Conservation (phyloP, 2,329 filamentous ascomycete species). For the Calonectria leucothoes region DNA sequence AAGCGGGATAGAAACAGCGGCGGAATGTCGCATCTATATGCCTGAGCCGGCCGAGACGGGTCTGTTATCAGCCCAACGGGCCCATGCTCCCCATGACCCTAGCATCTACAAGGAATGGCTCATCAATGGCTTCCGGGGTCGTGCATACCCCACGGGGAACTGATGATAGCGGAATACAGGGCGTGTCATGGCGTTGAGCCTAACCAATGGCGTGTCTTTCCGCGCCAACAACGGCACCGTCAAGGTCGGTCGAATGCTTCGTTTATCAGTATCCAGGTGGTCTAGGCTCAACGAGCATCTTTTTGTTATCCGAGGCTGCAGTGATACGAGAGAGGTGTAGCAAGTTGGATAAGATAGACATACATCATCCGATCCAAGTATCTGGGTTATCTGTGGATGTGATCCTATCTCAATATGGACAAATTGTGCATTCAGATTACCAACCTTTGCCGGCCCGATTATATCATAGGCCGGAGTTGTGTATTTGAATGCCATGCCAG, state of each 20-base stretch:
- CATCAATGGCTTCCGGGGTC: not conserved
- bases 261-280: not conserved
- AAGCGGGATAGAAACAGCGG: not conserved
- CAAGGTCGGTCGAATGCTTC: too few species aligned
- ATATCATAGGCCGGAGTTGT: not conserved
- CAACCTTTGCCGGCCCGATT: not conserved
- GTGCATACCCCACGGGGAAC: constrained; percentile 10
- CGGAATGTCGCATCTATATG: not conserved
- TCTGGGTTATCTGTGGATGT: not conserved
- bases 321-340: too few species aligned
- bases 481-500: too few species aligned
- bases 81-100: not conserved
- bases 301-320: not conserved
- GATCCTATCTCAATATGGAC: not conserved
- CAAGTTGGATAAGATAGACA: not conserved
- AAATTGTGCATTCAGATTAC: not conserved
- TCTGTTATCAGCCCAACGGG: not conserved
- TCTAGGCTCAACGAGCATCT: not conserved
- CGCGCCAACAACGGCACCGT: not conserved
- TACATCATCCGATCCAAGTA: too few species aligned
- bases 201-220: constrained; percentile 1
- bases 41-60: not conserved
- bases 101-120: not conserved
- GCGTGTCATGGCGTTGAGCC: not conserved
- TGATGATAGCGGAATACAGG: not conserved